Evolutionary conservation across 768 basidiomycete species (phyloP), one percentile per base, ranked within the genome.

Genomic region (Tylopilus cervinicoccineus): DNA sequence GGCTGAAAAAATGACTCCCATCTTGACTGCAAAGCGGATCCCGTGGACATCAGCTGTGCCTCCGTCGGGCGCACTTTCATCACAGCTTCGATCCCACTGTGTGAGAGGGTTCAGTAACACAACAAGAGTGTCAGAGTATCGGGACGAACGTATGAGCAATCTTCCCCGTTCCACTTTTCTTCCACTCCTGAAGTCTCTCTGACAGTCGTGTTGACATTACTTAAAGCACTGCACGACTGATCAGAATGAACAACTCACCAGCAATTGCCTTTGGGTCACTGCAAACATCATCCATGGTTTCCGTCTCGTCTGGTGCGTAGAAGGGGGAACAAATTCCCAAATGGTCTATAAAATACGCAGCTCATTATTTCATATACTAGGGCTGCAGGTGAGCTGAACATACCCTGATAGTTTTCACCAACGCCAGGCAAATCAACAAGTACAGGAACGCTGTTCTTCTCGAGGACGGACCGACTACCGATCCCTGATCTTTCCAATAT

Each of bases 341-440:
- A 45, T 70, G 69, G 69, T 74, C 50, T 71, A 32, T 5, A 27
- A 19, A 27, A n/a, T n/a, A n/a, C n/a, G 24, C 6, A 28, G 13
- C 1, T 7, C 8, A 1, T 24, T 10, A 22, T 22, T 13, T 7
- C 13, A n/a, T n/a, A n/a, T n/a, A n/a, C 5, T 28, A 16, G 31
- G n/a, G 28, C 4, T 5, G 28, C 32, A 2, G 2, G 4, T 5
- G 1, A 2, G 17, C 0, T 0, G 17, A 16, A 55, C 64, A 32
- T 43, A 77, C 80, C 81, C 54, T 75, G 72, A 44, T 78, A 80
- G 52, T 88, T 78, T 59, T 85, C 83, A 11, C 89, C 88, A 0
- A 93, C 88, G 7, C 84, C 86, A 6, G 86, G 86, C 7, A 90
- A 76, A 45, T 88, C 81, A 10, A 86, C 74, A 8, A 79, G 37